A percentile compares a stretch with the other conserved stretches of the same genome.
These are phyloP conservation scores for Neurospora sp. DNA, from an alignment of 495 filamentous ascomycete species.

Conservation along the genomic window DNA sequence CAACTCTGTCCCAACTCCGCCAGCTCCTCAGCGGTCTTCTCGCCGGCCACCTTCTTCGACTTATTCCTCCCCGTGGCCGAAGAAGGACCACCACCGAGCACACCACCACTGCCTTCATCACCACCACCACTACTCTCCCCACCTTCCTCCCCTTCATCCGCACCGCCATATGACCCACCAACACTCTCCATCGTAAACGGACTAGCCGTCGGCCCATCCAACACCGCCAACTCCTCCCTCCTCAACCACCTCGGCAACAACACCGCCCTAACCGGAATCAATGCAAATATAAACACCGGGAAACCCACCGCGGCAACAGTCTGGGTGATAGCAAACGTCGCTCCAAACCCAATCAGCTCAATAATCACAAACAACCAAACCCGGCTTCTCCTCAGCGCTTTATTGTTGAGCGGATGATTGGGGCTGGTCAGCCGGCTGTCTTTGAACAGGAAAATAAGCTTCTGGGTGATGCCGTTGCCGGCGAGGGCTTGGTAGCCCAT, in stretches of 20 bases:
- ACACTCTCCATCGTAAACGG: conserved; percentile 79
- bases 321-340: conserved; percentile 90
- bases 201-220: conserved; percentile 78
- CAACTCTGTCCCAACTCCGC: conserved; percentile 25
- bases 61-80: not conserved
- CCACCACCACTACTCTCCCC: not conserved
- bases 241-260: conserved; percentile 64
- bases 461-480: conserved; percentile 74
- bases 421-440: conserved; percentile 56
- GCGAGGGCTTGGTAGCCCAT: conserved; percentile 81
- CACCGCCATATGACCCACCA: conserved; percentile 53
- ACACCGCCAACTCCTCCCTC: conserved; percentile 51
- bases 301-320: conserved; percentile 93
- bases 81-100: not conserved
- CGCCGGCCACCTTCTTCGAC: not conserved
- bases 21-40: conserved; percentile 21
- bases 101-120: conserved; percentile 1
- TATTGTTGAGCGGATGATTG: conserved; percentile 52
- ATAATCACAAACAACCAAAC: conserved; percentile 69
- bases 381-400: conserved; percentile 46
- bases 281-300: conserved; percentile 70
- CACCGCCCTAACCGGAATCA: conserved; percentile 69
- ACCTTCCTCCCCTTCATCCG: not conserved
- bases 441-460: conserved; percentile 63
- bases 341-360: conserved; percentile 73